Base-by-base conservation (phyloP, 345 rosid genomes). In the Eucalyptus sp. region DNA sequence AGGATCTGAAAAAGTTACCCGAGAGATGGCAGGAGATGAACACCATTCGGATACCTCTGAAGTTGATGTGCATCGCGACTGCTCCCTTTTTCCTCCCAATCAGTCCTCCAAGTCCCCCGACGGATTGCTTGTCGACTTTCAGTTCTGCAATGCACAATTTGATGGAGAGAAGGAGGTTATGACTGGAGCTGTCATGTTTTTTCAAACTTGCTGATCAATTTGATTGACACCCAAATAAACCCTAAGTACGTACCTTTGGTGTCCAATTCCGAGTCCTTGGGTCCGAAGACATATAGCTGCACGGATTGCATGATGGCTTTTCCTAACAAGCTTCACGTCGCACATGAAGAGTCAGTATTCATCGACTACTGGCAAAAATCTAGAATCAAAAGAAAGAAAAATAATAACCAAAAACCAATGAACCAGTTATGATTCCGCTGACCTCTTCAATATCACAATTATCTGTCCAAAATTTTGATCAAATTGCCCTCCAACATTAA, bases 21-120 rank as follows among this genome's bases (percentile, higher is more conserved):
- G 96, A 91, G 90, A 94, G 95, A 89, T 94, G 96, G 85, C 93
- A 92, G 54, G 95, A 92, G 87, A 92, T 91, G 89, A 91, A 94
- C 52, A 92, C 91, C 92, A 93, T 92, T 81, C 37, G 68, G 83
- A 93, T 90, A 54, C 96, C 95, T 90, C 91, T 91, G 89, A 90
- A 94, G 54, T 88, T 90, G 81, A 94, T 91, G 56, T 88, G 88
- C 43, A 94, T 91, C 7, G 94, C 95, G 5, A 93, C 96, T 1
- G 96, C 93, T 7, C 95, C 96, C 88, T 94, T 93, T 83, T 90
- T 93, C 90, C 94, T 91, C 76, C 93, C 66, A 24, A 89, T 90
- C 37, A 94, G 88, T 51, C 96, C 94, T 86, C 96, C 96, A 49
- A 87, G 79, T 1, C 95, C 95, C 13, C 94, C 94, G 10, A 91